phyloP scores from a whole-genome alignment of 176 grass and related monocot genomes.

The Elaeis guineensis region DNA sequence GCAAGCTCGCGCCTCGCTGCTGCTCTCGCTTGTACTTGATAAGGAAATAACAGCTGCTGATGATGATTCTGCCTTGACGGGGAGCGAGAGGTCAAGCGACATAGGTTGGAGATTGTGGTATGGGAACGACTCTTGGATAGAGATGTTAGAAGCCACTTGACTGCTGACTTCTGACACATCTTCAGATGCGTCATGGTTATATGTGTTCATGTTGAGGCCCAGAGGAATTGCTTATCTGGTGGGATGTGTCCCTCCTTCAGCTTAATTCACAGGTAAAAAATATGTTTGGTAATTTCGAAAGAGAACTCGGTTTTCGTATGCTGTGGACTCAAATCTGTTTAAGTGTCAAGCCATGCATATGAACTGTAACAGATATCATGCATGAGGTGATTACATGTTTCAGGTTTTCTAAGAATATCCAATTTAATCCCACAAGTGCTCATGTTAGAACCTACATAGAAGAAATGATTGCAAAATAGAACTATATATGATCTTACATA shows the following conservation, averaged over 20 bases:
- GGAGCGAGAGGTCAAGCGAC: constrained; percentile 5
- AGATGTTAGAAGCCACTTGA: constrained; percentile 6
- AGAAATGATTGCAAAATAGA: too few species aligned
- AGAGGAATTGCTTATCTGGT: not conserved
- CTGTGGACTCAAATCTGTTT: too few species aligned
- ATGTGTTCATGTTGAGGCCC: not conserved
- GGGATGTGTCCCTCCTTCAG: not conserved
- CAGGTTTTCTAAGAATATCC: too few species aligned
- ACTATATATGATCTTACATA: too few species aligned
- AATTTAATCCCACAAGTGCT: too few species aligned
- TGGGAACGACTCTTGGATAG: not conserved
- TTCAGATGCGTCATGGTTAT: not conserved
- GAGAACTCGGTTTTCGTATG: too few species aligned
- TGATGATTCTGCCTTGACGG: not conserved
- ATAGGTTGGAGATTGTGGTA: not conserved
- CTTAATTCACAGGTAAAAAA: not conserved
- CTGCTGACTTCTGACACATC: constrained; percentile 8
- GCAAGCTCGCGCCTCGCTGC: not conserved
- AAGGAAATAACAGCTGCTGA: not conserved
- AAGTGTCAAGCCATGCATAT: too few species aligned
- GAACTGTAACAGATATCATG: too few species aligned
- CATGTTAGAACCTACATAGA: too few species aligned
- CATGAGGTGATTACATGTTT: too few species aligned
- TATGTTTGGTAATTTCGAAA: too few species aligned
- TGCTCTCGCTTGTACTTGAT: constrained; percentile 10